Base-by-base conservation (phyloP, 371 early-diverging fungal genomes). In the Gilbertella persicaria region DNA sequence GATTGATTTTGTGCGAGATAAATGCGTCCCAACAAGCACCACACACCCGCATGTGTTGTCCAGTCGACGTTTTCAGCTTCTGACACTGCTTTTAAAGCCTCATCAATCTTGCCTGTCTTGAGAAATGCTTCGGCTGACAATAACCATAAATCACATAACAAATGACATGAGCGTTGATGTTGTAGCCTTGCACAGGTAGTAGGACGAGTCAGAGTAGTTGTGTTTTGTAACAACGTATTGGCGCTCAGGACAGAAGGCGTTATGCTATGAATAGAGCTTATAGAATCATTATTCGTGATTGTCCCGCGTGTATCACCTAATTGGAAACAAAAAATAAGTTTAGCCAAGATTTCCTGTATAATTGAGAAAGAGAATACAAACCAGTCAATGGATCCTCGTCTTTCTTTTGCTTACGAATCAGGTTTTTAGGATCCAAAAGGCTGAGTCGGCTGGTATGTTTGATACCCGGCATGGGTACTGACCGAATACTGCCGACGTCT, bases 1-100 rank as follows among this genome's bases (percentile, higher is more conserved):
- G 52, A 52, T 17, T 76, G 56, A 0, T 63, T 60, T 53, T 81
- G 71, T 5, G 61, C 72, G 3, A 78, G 38, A 14, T 67, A 61
- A 28, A 82, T 56, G 7, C 74, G 61, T 5, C 84, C 87, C 24
- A 84, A 55, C 60, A 81, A 68, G 47, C 79, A 74, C 86, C 86
- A 87, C 2, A 84, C 77, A 29, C 62, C 54, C 2, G 75, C 58
- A 60, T 84, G 80, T 2, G 80, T 72, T 14, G 75, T 71, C 41
- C 75, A 69, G 24, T 82, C 80, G 6, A 77, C 60, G 14, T 73
- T 68, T 53, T 87, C 84, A 0, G 87, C 90, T 58, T 86, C 88
- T 26, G 80, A 71, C 14, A 84, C 64, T 0, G 89, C 85, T 36
- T 82, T 80, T 25, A 68, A 47, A 0, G 88, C 84, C 46, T 88